Base-by-base conservation (phyloP, 139 green algal genomes). In the Volvox reticuliferus region DNA sequence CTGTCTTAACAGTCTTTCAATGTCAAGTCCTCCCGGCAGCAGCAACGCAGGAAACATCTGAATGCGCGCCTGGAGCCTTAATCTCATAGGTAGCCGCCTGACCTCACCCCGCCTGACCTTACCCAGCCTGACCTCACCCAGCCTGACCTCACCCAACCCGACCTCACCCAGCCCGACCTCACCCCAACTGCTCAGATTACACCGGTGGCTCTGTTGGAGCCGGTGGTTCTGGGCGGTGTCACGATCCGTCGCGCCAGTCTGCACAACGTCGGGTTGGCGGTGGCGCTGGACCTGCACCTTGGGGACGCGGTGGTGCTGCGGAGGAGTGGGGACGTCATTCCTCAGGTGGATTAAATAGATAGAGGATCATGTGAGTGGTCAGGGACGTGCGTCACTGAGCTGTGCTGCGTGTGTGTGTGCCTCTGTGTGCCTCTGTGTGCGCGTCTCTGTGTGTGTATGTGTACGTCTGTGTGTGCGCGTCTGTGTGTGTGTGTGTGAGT, bases 321-420 rank as follows among this genome's bases (percentile, higher is more conserved):
- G 33, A 89, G 95, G 26, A 88, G 90, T 16, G 95, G 95, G 6
- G 95, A 96, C 78, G 94, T 96, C 81, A 96, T 96, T 50, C 95
- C 95, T 13, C 93, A 96, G 91, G 91, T 95, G 63, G 9, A 9
- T 55, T 5, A 55, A 55, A 55, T 9, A 55, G 44, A 55, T 9
- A 55, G 9, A 55, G 44, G 44, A 55, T 5, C 44, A 9, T 9
- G 44, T 55, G 5, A 55, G 44, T 9, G 44, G 5, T 5, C 44
- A 9, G 44, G 44, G 44, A 55, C 44, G 44, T 55, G 44, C 9
- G 9, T 55, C 5, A 9, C 44, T 55, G 44, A 14, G 44, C 44
- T 55, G 44, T 55, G 44, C 44, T 55, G 44, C 44, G 44, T 55
- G 44, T 55, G n/a, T n/a, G n/a, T n/a, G n/a, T n/a, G n/a, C n/a